Percentiles rank a stretch among this genome's conserved stretches.
These are phyloP conservation scores for Metschnikowia similis DNA, from an alignment of 805 yeast genomes.

Conservation along the genomic window DNA sequence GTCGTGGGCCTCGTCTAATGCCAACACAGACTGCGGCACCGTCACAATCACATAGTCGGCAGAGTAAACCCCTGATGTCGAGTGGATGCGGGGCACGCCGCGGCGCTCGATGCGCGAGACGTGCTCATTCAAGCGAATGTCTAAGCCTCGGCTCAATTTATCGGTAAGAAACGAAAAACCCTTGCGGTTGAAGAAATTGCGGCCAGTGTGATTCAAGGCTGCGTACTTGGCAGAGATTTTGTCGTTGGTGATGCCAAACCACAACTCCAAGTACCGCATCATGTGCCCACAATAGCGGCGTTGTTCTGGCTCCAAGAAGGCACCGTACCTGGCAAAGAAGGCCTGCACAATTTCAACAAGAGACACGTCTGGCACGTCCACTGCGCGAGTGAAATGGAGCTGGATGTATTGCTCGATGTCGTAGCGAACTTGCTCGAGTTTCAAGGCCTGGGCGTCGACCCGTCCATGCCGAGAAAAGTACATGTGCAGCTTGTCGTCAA, in stretches of 20 bases:
- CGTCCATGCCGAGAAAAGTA: conserved; percentile 31
- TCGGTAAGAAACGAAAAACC: conserved; percentile 56
- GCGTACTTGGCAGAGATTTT: conserved; percentile 65
- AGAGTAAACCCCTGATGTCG: conserved; percentile 28
- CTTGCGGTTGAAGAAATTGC: conserved; percentile 65
- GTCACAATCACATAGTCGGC: conserved; percentile 66
- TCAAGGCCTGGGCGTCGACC: conserved; percentile 25
- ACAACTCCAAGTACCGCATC: conserved; percentile 60
- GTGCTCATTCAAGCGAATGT: conserved; percentile 38
- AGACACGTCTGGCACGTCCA: conserved; percentile 49
- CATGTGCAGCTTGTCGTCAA: conserved; percentile 42
- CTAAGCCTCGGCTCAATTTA: conserved; percentile 31
- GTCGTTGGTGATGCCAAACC: conserved; percentile 76
- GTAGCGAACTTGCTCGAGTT: conserved; percentile 34
- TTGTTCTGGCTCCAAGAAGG: conserved; percentile 50
- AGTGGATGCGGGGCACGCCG: conserved; percentile 16
- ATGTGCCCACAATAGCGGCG: conserved; percentile 47
- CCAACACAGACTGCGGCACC: conserved; percentile 70
- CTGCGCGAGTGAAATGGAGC: conserved; percentile 46
- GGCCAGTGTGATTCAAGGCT: conserved; percentile 67
- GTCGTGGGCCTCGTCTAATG: conserved; percentile 28
- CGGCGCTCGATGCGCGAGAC: conserved; percentile 38
- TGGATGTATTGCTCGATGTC: conserved; percentile 63
- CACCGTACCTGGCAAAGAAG: conserved; percentile 44
- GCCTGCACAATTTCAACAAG: conserved; percentile 45